Conservation (phyloP, 192 early-diverging fungal species). For the Haplosporangium gracile region DNA sequence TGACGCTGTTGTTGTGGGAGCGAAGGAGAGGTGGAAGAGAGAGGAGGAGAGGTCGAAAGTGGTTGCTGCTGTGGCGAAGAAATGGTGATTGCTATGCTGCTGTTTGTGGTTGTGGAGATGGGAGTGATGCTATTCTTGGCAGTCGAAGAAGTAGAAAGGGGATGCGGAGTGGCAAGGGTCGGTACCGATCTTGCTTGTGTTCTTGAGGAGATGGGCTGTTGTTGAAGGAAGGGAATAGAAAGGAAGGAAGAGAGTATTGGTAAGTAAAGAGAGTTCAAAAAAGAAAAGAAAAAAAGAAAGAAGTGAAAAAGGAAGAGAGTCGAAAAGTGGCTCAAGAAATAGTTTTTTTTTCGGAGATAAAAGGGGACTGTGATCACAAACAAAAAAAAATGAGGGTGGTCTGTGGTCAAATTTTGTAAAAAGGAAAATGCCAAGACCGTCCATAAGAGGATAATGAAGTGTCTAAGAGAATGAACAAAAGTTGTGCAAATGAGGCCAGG, state of each 20-base stretch:
- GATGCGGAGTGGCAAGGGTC: neutral
- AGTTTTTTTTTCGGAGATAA: neutral
- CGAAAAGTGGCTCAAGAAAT: neutral
- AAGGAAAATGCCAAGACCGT: neutral
- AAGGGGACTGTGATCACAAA: neutral
- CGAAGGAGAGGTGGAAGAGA: neutral
- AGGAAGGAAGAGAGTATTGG: constrained; percentile 6
- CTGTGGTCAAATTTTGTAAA: neutral
- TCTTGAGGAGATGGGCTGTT: neutral
- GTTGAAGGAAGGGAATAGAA: neutral
- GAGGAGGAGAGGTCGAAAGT: neutral
- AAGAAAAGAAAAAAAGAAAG: neutral
- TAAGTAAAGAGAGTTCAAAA: neutral
- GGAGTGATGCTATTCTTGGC: neutral
- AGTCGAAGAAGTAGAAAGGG: neutral
- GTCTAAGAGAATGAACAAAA: neutral
- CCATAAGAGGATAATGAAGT: neutral
- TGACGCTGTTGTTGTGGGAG: constrained; percentile 6
- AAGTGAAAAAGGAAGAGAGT: neutral
- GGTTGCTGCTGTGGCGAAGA: neutral
- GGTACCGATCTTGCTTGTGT: neutral
- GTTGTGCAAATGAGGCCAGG: neutral
- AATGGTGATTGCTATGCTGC: neutral
- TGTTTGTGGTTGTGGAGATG: neutral
- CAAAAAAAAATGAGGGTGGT: neutral